Base-by-base conservation (phyloP, 768 basidiomycete genomes). In the Artomyces pyxidatus region DNA sequence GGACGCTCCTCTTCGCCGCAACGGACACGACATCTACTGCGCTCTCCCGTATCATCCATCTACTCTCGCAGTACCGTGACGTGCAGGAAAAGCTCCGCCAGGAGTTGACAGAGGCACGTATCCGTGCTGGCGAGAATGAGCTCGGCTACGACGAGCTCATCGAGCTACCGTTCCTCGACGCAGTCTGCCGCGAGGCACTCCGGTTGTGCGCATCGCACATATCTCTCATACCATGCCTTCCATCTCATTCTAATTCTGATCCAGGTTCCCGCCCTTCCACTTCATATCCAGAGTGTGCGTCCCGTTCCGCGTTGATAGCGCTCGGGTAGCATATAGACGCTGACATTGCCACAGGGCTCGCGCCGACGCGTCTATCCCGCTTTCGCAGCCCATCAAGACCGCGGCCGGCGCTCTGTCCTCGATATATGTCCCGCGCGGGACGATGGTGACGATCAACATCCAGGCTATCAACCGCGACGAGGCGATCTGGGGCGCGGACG, bases 1-100 rank as follows among this genome's bases (percentile, higher is more conserved):
- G 32, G 17, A 35, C 17, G 32, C 32, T 35, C 17, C 32, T 35
- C 32, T 35, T 35, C 17, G 32, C 32, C 17, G 32, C 32, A 12
- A 35, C 32, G 32, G 63, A 65, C 49, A 66, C 63, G 4, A 64
- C 65, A 16, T 61, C 65, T 10, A 58, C 50, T 39, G 53, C 60
- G 16, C 49, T 66, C 32, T 57, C 59, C 12, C 61, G 63, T 7
- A 54, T 61, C 28, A 32, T 65, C 6, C 52, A 63, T 23, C 42
- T 59, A 16, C 59, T 66, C 10, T 45, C 61, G 4, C 25, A 52
- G 28, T 49, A 63, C 48, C 59, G 52, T 3, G 58, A 61, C n/a
- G 55, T 54, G 6, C 65, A 66, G 41, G 56, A 55, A 8, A 58
- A 51, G 21, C 53, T 65, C 6, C 52, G 65, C 8, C 56, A 50